These are phyloP conservation scores for Komagataea norvegica DNA, from an alignment of 1,139 yeast species.

Conservation along the genomic window DNA sequence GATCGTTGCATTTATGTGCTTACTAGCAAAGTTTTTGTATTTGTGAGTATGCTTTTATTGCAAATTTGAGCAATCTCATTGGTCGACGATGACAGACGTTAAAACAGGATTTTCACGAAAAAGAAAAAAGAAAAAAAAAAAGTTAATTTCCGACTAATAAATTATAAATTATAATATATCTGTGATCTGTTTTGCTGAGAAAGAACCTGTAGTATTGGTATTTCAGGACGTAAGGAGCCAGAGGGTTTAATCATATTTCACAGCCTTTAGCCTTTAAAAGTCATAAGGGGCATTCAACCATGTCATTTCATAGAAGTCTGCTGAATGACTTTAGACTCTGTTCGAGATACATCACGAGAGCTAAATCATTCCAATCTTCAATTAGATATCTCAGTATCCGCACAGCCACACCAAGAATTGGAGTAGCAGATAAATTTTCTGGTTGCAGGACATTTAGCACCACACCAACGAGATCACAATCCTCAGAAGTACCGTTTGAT, in stretches of 20 bases:
- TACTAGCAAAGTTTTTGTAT: too few relatives aligned
- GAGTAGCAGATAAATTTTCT: too few relatives aligned
- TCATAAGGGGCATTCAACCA: neutral
- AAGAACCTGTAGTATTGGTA: neutral
- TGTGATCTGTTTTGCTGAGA: neutral
- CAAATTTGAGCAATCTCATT: slow-evolving; percentile 11
- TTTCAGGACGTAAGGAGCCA: neutral
- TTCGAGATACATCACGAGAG: slow-evolving; percentile 5
- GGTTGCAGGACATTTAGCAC: slow-evolving; percentile 5
- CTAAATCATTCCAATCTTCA: neutral
- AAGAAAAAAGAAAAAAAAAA: slow-evolving; percentile 1
- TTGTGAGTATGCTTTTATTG: too few relatives aligned
- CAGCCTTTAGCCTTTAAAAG: neutral
- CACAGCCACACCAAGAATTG: neutral
- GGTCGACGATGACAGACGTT: slow-evolving; percentile 7
- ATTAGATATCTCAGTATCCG: slow-evolving; percentile 1
- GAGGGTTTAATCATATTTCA: neutral
- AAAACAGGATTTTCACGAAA: slow-evolving; percentile 1
- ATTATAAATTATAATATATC: neutral
- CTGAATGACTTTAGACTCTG: slow-evolving; percentile 10
- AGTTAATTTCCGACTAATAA: neutral
- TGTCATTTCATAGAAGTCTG: slow-evolving; percentile 8
- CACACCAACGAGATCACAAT: slow-evolving; percentile 8
- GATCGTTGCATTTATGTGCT: too few relatives aligned
- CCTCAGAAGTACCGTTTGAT: slow-evolving; percentile 30